These are phyloP conservation scores for Populus pruinosa DNA, from an alignment of 345 rosid species.

Conservation along the genomic window DNA sequence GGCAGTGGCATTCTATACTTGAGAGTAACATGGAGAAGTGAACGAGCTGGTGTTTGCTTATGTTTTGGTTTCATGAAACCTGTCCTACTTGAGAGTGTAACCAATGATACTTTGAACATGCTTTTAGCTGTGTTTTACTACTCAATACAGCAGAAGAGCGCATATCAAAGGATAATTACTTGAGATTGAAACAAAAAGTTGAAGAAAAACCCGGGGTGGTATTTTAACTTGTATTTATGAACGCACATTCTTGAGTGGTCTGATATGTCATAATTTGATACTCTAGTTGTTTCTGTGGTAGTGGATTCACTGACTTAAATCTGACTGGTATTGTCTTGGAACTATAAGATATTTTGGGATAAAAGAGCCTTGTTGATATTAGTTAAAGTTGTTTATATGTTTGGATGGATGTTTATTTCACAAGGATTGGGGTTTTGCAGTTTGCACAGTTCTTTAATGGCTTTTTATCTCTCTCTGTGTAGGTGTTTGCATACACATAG, in stretches of 20 bases:
- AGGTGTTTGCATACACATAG: background rate
- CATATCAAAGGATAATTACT: slow-evolving; percentile 66
- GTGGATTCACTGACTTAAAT: background rate
- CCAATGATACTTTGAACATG: background rate
- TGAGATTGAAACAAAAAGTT: slow-evolving; percentile 47
- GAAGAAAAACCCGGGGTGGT: slow-evolving; percentile 77
- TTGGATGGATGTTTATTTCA: background rate
- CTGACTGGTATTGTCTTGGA: background rate
- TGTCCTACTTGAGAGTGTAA: background rate
- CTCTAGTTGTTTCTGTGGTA: background rate
- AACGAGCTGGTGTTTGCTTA: background rate
- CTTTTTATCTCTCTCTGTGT: background rate
- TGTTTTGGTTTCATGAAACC: background rate
- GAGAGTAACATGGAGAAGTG: background rate
- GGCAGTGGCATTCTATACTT: background rate
- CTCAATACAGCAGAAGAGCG: slow-evolving; percentile 50
- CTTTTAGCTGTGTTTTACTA: slow-evolving; percentile 1
- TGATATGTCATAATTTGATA: background rate
- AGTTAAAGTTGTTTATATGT: background rate
- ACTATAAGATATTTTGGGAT: background rate
- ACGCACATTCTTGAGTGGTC: background rate
- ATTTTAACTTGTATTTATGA: background rate
- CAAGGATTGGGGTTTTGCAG: background rate
- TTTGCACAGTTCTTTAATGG: background rate
- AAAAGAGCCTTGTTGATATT: background rate